Evolutionary conservation across 2,329 filamentous ascomycete species (phyloP), one percentile per base, ranked within the genome.

Genomic region (Aspergillus pseudoviridinutans): DNA sequence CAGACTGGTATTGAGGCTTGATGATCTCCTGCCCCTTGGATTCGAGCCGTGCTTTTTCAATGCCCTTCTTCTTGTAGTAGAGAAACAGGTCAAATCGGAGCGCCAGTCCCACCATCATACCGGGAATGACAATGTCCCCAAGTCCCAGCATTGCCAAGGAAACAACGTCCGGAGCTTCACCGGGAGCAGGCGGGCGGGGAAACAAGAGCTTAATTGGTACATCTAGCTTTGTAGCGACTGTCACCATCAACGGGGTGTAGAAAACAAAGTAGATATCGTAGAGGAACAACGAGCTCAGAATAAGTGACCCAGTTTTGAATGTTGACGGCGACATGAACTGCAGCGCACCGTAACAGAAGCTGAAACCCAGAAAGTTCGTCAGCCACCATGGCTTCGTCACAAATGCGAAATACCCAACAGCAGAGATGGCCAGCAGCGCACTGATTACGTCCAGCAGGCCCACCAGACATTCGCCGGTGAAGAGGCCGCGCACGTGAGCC

Each of bases 181-280:
- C 72, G n/a, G 79, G 72, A 35, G 74, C 70, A 3, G 79, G 72
- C 6, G 87, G 86, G n/a, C 83, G 82, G 1, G 89, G 87, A 61
- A 96, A 95, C 4, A 94, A 82, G 7, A 99, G 84, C 72, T 97
- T 97, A 72, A 97, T 94, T 0, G 93, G 94, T 0, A 93, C 90
- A 64, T 99, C 93, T 27, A 99, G 80, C 44, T 88, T 89, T 7
- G 88, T 96, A 12, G 93, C 94, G 8, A 99, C 80, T 2, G 79
- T 80, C 8, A 83, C 79, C 75, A 82, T 82, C 58, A 82, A 69
- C 0, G 80, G 80, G 0, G 80, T 80, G 62, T 78, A 83, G 63
- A 82, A 83, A 24, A 82, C 80, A 61, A 83, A 81, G 73, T 94
- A 87, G 51, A 99, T 93, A 71, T 99, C 93, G 69, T 99, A 99